Evolutionary conservation across 805 yeast genomes (phyloP), one percentile per base, ranked within the genome.

Genomic region (Kazachstania bromeliacearum): DNA sequence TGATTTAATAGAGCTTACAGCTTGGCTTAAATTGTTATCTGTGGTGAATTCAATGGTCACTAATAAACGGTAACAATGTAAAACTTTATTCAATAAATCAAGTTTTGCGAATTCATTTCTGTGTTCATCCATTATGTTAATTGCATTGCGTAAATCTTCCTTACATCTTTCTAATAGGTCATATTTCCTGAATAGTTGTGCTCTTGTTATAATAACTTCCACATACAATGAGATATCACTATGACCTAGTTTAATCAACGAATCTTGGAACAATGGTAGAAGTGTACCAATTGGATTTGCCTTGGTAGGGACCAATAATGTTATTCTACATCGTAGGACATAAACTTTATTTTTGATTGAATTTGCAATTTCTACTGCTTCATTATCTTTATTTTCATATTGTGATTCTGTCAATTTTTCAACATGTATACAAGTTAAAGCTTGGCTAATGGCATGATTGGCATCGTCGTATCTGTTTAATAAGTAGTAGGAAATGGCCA

Each of bases 381-480:
- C 14, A n/a, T 26, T 25, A 14, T 33, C 29, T 7, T 12, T 28
- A 18, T 26, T 21, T 13, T 18, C 12, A 9, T 26, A 15, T 21
- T 33, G 29, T 27, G 9, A 19, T 20, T 26, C 24, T 29, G 7
- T 29, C 19, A 17, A 29, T 10, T 12, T 13, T 14, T 16, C 6
- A 2, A 21, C 3, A 13, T 14, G 13, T 23, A 21, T 29, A 29
- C n/a, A 31, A 14, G 17, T 16, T 8, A 43, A 15, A 3, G 46
- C 38, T 14, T 40, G 40, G 5, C 15, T 10, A 4, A 48, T 44
- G 6, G 51, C 48, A 29, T 45, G 46, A 35, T 46, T 34, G 19
- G 57, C 47, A 32, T 47, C 51, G 23, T 47, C 53, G 28, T 44
- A 51, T 21, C 41, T 37, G 18, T 42, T 41, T 35, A 53, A 35